Base-by-base conservation (phyloP, 345 rosid genomes). In the Eucalyptus curtisii region DNA sequence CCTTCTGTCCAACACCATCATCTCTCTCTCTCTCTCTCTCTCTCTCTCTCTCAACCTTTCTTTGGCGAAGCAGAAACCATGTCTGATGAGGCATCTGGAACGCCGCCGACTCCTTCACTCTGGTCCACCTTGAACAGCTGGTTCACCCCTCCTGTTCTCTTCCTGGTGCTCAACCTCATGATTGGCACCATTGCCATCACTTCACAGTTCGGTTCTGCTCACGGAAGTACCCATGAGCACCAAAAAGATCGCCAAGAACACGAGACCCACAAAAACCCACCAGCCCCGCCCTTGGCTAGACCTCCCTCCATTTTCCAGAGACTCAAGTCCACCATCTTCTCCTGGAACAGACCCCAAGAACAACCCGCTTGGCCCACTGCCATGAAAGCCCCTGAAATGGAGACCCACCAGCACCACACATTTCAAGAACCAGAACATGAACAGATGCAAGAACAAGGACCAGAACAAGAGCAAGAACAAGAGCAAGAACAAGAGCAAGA, bases 101-200 rank as follows among this genome's bases (percentile, higher is more conserved):
- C 86, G 25, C 27, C 86, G 33, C 30, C 86, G 16, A 81, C 55
- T 4, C 71, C 87, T 19, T 16, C 87, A n/a, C 53, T 82, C 40
- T 87, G 87, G 89, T 87, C 89, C 85, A 44, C 82, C 87, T 48
- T 82, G 49, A 87, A 52, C 86, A 79, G 66, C 90, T 89, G 86
- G 59, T 33, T 86, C 88, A 49, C 90, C 52, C 82, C 89, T 17
- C 85, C 88, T 33, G 53, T 49, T 13, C 80, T 89, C 31, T 89
- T 89, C 89, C 40, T 89, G 84, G 44, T 89, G 49, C 87, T 89
- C 24, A 89, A 89, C 89, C 89, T 89, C 91, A 37, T 87, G 61
- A 89, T 89, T 37, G 87, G 82, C 71, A 57, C 87, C 89, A 87
- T 89, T 22, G 86, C 53, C 89, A 31, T 89, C 48, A 80, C 89